Conservation (phyloP, 2,329 filamentous ascomycete species). For the Fusarium buxicola region DNA sequence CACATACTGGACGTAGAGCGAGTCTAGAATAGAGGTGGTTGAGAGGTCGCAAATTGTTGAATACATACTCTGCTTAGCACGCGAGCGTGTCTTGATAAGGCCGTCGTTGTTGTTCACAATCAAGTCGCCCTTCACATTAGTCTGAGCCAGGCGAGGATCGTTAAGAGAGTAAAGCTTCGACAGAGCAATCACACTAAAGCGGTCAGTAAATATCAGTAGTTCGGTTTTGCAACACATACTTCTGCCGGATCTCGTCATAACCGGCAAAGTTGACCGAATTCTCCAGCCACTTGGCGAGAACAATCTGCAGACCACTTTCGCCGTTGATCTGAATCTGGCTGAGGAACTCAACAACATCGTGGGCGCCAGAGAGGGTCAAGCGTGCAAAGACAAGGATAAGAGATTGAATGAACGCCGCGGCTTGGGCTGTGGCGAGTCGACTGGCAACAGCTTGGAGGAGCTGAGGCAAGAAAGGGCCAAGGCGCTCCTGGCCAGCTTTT, state of each 20-base stretch:
- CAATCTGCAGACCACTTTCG: slow-evolving; percentile 86
- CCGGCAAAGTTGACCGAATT: slow-evolving; percentile 98
- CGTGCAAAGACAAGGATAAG: slow-evolving; percentile 95
- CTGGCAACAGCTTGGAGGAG: slow-evolving; percentile 90
- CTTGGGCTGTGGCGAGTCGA: slow-evolving; percentile 82
- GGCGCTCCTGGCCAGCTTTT: slow-evolving; percentile 89
- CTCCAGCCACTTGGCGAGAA: slow-evolving; percentile 95
- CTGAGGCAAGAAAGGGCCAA: slow-evolving; percentile 90
- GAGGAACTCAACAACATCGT: slow-evolving; percentile 92
- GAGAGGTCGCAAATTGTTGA: slow-evolving; percentile 31
- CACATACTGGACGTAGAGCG: slow-evolving; percentile 37
- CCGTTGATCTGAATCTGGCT: slow-evolving; percentile 84
- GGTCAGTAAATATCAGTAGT: slow-evolving; percentile 46
- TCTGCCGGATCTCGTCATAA: slow-evolving; percentile 96
- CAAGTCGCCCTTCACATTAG: slow-evolving; percentile 90
- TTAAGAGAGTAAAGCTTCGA: slow-evolving; percentile 91
- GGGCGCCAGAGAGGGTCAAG: slow-evolving; percentile 84
- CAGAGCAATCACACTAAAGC: slow-evolving; percentile 82
- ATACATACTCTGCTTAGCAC: slow-evolving; percentile 80
- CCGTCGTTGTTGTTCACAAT: slow-evolving; percentile 80
- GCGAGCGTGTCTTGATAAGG: slow-evolving; percentile 93
- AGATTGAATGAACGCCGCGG: slow-evolving; percentile 93
- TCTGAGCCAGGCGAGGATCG: slow-evolving; percentile 81
- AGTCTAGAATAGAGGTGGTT: slow-evolving; percentile 29
- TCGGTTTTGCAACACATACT: slow-evolving; percentile 66